These are phyloP conservation scores for Striga hermonthica DNA, from an alignment of 305 asterid genomes.

Conservation along the genomic window DNA sequence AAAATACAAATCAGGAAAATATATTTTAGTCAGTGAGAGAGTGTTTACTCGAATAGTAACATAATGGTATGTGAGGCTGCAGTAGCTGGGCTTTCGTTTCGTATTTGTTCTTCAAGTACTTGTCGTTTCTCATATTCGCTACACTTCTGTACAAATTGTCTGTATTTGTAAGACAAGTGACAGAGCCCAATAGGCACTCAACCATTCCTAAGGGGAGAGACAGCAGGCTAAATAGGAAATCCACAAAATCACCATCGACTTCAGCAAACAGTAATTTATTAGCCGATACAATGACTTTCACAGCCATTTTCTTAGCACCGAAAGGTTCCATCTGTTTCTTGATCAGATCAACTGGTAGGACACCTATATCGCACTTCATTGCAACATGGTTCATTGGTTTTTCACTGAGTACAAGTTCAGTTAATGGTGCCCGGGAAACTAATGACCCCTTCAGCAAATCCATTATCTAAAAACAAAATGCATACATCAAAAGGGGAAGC, in stretches of 20 bases:
- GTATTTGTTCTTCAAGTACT: not conserved
- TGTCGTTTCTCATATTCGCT: not conserved
- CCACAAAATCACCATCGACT: not conserved
- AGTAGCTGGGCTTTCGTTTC: not conserved
- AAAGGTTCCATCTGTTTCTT: not conserved
- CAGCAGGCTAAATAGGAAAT: not conserved
- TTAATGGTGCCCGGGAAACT: not conserved
- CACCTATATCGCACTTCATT: not conserved
- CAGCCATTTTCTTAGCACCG: not conserved
- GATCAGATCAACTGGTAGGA: not conserved
- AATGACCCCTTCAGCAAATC: constrained; percentile 24
- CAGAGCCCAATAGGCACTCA: not conserved
- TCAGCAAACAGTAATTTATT: not conserved
- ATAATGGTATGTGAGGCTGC: not conserved
- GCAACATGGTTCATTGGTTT: not conserved
- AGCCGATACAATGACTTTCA: not conserved
- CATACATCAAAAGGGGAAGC: no score
- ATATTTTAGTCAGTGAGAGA: no score
- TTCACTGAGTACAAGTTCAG: constrained; percentile 14
- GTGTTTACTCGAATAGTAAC: not conserved
- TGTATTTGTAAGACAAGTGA: not conserved
- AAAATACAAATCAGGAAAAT: no score
- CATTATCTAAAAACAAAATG: constrained; percentile 11
- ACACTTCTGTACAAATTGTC: not conserved
- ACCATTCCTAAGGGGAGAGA: not conserved